A percentile compares a stretch with the other conserved stretches of the same genome.
Evolutionary conservation across 2,329 filamentous ascomycete genomes (phyloP).

Genomic region (Fusarium nygamai): DNA sequence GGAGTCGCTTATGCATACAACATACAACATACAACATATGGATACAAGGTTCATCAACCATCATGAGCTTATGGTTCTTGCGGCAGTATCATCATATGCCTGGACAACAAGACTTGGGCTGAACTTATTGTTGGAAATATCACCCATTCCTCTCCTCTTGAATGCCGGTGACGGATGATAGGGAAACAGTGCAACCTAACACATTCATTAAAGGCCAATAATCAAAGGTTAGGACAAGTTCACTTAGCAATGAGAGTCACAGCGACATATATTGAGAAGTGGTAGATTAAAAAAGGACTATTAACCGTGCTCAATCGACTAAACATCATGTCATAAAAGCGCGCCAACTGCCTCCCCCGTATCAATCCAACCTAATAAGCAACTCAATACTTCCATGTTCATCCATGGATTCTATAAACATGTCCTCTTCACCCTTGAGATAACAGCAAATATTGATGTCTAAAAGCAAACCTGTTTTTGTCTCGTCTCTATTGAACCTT

Average conservation of each 20-base stretch:
- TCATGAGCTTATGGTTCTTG: not conserved
- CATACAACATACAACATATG: not conserved
- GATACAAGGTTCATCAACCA: not conserved
- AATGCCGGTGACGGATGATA: not conserved
- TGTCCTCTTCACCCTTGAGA: not conserved
- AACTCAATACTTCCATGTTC: not conserved
- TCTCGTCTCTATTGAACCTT: not conserved
- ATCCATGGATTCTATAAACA: slow-evolving; percentile 11
- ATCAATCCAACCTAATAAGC: not conserved
- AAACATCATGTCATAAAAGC: slow-evolving; percentile 21
- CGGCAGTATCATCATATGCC: not conserved
- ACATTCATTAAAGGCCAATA: not conserved
- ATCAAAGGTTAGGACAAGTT: not conserved
- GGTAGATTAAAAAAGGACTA: slow-evolving; percentile 8
- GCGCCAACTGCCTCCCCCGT: not conserved
- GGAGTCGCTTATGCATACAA: not conserved
- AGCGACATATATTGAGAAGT: not conserved
- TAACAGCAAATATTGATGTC: slow-evolving; percentile 2
- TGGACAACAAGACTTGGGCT: not conserved
- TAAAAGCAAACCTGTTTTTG: not conserved
- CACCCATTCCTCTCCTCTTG: not conserved
- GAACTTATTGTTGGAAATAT: not conserved
- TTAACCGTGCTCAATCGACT: not conserved
- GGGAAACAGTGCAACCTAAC: not conserved
- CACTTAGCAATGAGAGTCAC: not conserved